phyloP scores from a whole-genome alignment of 176 grass and related monocot species.

The Aegilops sharonensis region DNA sequence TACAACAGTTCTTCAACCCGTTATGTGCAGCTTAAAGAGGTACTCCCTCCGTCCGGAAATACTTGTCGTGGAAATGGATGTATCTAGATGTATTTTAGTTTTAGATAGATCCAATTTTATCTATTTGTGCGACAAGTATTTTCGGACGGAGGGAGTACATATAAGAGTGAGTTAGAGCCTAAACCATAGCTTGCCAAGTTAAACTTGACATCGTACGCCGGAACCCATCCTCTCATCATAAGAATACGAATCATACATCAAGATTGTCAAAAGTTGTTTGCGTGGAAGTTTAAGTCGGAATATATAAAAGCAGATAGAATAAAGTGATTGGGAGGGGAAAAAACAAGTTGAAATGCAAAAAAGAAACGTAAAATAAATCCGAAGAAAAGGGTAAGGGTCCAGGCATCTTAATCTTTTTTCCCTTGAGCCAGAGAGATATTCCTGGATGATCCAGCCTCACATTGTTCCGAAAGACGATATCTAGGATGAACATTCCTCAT shows the following conservation, averaged over 20 bases:
- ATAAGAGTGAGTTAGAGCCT: no score
- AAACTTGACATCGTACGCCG: no score
- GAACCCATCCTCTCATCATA: no score
- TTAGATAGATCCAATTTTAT: no score
- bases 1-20: no score
- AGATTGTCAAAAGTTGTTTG: conserved; percentile 26
- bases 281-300: conserved; percentile 66
- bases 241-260: neutral
- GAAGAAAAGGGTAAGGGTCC: conserved; percentile 20
- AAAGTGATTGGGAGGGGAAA: conserved; percentile 47
- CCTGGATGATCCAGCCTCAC: conserved; percentile 55
- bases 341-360: neutral
- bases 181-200: no score
- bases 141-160: no score
- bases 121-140: no score
- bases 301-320: conserved; percentile 75
- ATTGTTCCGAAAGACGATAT: conserved; percentile 40
- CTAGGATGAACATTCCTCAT: conserved; percentile 57
- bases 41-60: no score
- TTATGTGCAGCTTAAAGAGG: no score
- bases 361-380: neutral
- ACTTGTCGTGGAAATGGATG: no score
- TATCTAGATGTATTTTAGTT: no score
- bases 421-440: conserved; percentile 46
- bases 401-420: conserved; percentile 34